Percentiles rank a stretch among this genome's conserved stretches.
These are phyloP conservation scores for Lactifluus subvellereus DNA, from an alignment of 768 basidiomycete species.

Conservation along the genomic window DNA sequence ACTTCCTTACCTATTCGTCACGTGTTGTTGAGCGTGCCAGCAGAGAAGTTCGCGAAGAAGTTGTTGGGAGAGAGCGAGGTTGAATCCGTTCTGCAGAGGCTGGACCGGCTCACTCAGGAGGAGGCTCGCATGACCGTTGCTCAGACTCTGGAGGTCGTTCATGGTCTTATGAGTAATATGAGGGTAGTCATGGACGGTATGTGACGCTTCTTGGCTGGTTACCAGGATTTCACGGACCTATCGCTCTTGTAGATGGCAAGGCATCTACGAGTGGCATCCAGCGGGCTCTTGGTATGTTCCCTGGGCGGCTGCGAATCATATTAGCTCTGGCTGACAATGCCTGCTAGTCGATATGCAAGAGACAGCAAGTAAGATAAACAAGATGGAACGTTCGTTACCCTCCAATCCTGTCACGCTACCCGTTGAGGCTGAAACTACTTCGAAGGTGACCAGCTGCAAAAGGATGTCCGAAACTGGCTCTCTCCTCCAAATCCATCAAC, in stretches of 20 bases:
- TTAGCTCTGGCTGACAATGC: not conserved
- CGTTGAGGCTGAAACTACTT: not conserved
- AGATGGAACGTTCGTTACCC: constrained; percentile 7
- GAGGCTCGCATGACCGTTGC: not conserved
- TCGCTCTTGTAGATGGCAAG: not conserved
- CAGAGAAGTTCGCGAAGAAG: constrained; percentile 11
- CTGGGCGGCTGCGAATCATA: too few relatives aligned
- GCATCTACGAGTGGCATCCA: not conserved
- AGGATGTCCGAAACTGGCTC: not conserved
- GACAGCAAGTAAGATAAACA: not conserved
- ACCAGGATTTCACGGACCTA: not conserved
- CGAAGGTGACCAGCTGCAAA: constrained; percentile 5
- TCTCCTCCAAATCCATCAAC: too few relatives aligned
- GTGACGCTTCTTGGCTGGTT: not conserved
- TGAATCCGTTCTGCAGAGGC: not conserved
- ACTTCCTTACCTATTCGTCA: not conserved
- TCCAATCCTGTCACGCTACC: accelerated
- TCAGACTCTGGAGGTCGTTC: not conserved
- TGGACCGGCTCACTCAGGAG: constrained; percentile 4
- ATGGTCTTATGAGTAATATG: not conserved
- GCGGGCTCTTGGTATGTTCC: not conserved
- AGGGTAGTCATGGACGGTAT: not conserved
- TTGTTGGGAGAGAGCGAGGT: constrained; percentile 1
- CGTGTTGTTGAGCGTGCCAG: not conserved
- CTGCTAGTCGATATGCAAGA: not conserved